phyloP scores from a whole-genome alignment of 805 yeast genomes.

The Sugiyamaella mastotermitis region DNA sequence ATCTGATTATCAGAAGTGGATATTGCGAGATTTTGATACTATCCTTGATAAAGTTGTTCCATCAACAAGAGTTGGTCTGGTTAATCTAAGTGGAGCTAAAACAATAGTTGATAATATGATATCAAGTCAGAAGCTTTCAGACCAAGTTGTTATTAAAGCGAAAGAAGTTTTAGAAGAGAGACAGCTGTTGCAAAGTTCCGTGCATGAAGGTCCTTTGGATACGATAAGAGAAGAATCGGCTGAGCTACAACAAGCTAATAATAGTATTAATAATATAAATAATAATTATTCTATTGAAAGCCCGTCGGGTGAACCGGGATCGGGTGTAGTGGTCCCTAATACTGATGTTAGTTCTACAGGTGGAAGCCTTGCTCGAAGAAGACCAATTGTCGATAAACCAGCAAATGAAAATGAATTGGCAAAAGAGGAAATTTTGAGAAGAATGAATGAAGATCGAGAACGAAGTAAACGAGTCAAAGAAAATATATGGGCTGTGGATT shows the following conservation, averaged over 20 bases:
- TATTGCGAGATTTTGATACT: slow-evolving; percentile 24
- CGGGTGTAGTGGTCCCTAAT: not conserved
- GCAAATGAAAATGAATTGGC: slow-evolving; percentile 23
- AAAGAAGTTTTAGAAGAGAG: not conserved
- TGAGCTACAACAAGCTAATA: not conserved
- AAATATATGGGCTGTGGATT: slow-evolving; percentile 59
- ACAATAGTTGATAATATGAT: slow-evolving; percentile 13
- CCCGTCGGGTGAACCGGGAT: too few relatives aligned
- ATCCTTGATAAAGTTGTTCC: slow-evolving; percentile 26
- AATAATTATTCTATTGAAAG: not conserved
- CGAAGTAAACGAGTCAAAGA: slow-evolving; percentile 78
- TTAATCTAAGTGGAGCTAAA: slow-evolving; percentile 13
- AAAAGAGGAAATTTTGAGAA: slow-evolving; percentile 52
- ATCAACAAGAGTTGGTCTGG: slow-evolving; percentile 10
- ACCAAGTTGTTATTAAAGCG: not conserved
- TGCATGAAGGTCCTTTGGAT: slow-evolving; percentile 2
- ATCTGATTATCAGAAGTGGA: slow-evolving; percentile 17
- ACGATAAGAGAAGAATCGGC: not conserved
- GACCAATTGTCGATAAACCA: slow-evolving; percentile 5
- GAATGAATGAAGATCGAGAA: slow-evolving; percentile 94
- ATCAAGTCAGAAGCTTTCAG: not conserved
- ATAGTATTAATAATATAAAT: not conserved
- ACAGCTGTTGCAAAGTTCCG: not conserved
- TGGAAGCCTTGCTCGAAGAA: slow-evolving; percentile 2
- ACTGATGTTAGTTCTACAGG: not conserved